Conservation (phyloP, 148 eudicot genomes). For the Camellia lanceoleosa region DNA sequence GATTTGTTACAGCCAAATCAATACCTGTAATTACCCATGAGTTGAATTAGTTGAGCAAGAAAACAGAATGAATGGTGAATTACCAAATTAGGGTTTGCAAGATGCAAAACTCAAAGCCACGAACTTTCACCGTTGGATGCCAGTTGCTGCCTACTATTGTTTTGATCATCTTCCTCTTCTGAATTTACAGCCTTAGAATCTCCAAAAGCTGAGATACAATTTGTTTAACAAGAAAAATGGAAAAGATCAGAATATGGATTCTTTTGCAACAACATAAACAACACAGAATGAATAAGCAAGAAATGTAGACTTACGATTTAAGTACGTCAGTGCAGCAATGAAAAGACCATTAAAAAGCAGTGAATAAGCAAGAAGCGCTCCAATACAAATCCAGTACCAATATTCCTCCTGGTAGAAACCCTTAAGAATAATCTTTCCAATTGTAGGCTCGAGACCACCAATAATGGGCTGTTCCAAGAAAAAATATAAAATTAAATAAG, state of each 20-base stretch:
- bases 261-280: background rate
- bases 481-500: no score
- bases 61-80: background rate
- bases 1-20: slow-evolving; percentile 20
- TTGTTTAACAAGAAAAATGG: no score
- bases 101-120: background rate
- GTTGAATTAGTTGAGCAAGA: no score
- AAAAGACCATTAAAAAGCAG: slow-evolving; percentile 29
- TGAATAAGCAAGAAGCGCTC: slow-evolving; percentile 29
- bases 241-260: background rate
- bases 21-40: slow-evolving; percentile 27
- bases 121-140: slow-evolving; percentile 10
- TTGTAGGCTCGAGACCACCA: slow-evolving; percentile 19
- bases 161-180: slow-evolving; percentile 20
- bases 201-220: slow-evolving; percentile 29
- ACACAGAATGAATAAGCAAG: background rate
- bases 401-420: slow-evolving; percentile 25
- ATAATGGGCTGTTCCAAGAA: slow-evolving; percentile 19
- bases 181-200: slow-evolving; percentile 27
- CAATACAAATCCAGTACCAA: slow-evolving; percentile 34
- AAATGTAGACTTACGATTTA: slow-evolving; percentile 28
- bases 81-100: background rate
- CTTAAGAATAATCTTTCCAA: slow-evolving; percentile 32
- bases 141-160: background rate
- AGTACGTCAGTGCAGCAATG: slow-evolving; percentile 25